Conservation (phyloP, 2,329 filamentous ascomycete species). For the Cordyceps cicadae region DNA sequence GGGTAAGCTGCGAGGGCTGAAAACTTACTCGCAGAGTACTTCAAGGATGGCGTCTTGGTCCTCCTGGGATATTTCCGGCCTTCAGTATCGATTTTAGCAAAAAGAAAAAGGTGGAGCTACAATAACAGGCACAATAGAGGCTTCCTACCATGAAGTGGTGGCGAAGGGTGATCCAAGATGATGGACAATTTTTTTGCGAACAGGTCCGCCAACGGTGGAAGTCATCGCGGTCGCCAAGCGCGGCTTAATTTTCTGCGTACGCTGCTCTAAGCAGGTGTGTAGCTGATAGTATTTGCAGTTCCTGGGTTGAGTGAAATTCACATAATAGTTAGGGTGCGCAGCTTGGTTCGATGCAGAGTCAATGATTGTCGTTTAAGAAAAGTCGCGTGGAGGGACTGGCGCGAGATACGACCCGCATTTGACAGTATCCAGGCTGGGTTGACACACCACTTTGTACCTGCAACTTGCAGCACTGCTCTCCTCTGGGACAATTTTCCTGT, state of each 20-base stretch:
- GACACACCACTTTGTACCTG: too few species aligned
- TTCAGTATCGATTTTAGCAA: slow-evolving; percentile 22
- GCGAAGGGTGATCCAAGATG: slow-evolving; percentile 61
- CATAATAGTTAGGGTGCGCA: too few species aligned
- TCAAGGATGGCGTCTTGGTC: slow-evolving; percentile 59
- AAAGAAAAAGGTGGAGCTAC: too few species aligned
- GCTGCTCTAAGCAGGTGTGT: not conserved
- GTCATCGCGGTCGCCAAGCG: slow-evolving; percentile 17
- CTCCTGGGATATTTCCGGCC: slow-evolving; percentile 50
- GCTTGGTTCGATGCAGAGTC: too few species aligned
- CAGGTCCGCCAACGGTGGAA: slow-evolving; percentile 15
- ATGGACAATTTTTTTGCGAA: slow-evolving; percentile 51
- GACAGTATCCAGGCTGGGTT: too few species aligned
- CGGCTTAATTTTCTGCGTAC: too few species aligned
- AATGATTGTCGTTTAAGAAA: too few species aligned
- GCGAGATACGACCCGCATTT: too few species aligned
- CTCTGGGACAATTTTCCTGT: too few species aligned
- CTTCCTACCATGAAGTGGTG: slow-evolving; percentile 46
- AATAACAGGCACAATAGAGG: not conserved
- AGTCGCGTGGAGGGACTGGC: too few species aligned
- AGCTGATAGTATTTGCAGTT: not conserved
- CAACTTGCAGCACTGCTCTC: too few species aligned
- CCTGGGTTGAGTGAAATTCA: too few species aligned
- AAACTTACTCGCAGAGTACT: slow-evolving; percentile 54
- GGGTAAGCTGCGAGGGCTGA: slow-evolving; percentile 12